Evolutionary conservation across 2,329 filamentous ascomycete species (phyloP).

Genomic region (Dactylonectria macrodidyma): DNA sequence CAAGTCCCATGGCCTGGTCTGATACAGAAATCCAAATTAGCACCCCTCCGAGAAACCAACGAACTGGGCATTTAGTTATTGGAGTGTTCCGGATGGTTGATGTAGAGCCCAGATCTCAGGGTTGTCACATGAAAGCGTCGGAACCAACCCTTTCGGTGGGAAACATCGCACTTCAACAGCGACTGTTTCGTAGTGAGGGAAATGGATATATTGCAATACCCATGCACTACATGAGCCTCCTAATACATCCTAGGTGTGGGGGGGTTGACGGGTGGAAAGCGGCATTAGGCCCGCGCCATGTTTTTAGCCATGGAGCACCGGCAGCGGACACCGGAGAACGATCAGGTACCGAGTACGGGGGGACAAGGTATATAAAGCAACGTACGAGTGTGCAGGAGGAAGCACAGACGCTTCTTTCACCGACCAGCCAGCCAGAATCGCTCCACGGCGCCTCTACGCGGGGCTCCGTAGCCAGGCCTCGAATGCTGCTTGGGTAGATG

Average conservation of each 20-base stretch:
- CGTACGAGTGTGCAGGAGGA: slow-evolving; percentile 12
- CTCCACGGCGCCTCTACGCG: slow-evolving; percentile 7
- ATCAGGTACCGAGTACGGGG: slow-evolving; percentile 14
- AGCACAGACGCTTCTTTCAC: not conserved
- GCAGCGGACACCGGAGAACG: not conserved
- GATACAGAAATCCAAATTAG: not conserved
- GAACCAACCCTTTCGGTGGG: slow-evolving; percentile 10
- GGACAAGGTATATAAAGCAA: not conserved
- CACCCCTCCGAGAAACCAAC: not conserved
- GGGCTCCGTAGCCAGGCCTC: slow-evolving; percentile 13
- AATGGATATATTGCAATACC: not conserved
- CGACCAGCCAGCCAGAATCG: slow-evolving; percentile 7
- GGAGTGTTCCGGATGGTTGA: not conserved
- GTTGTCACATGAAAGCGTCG: slow-evolving; percentile 9
- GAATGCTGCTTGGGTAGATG: not conserved
- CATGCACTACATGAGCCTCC: not conserved
- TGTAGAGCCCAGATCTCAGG: not conserved
- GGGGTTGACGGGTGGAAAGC: not conserved
- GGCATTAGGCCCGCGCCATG: not conserved
- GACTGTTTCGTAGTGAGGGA: slow-evolving; percentile 10
- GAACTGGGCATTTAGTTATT: not conserved
- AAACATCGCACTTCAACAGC: slow-evolving; percentile 17
- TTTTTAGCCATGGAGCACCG: not conserved
- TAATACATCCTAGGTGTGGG: not conserved
- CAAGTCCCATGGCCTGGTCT: not conserved